These are phyloP conservation scores for Aspergillus incahuasiensis DNA, from an alignment of 495 filamentous ascomycete genomes.

Conservation along the genomic window DNA sequence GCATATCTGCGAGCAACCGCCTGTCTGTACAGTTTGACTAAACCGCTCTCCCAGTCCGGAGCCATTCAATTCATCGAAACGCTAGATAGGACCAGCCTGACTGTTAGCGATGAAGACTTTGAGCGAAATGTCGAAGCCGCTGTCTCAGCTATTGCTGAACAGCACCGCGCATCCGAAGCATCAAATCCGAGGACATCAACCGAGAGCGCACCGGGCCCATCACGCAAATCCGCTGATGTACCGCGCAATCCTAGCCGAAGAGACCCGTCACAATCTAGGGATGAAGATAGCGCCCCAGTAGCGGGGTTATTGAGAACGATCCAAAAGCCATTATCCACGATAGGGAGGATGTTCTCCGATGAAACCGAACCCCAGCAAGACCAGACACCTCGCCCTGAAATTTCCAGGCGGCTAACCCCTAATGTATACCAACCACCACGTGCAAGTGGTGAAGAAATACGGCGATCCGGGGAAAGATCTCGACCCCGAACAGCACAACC, in stretches of 20 bases:
- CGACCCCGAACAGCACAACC: slow-evolving; percentile 24
- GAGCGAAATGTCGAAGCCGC: slow-evolving; percentile 92
- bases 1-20: not conserved
- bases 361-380: slow-evolving; percentile 50
- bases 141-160: slow-evolving; percentile 93
- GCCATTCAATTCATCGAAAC: slow-evolving; percentile 96
- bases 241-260: slow-evolving; percentile 47
- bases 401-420: slow-evolving; percentile 56
- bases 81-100: slow-evolving; percentile 87
- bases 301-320: slow-evolving; percentile 85
- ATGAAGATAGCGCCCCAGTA: slow-evolving; percentile 73
- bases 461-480: slow-evolving; percentile 45
- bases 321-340: slow-evolving; percentile 84
- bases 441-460: slow-evolving; percentile 35
- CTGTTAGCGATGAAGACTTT: slow-evolving; percentile 91
- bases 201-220: slow-evolving; percentile 32
- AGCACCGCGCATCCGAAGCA: slow-evolving; percentile 56
- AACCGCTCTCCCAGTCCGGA: slow-evolving; percentile 60
- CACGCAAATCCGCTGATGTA: slow-evolving; percentile 52
- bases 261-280: slow-evolving; percentile 39
- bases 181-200: slow-evolving; percentile 54
- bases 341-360: slow-evolving; percentile 96
- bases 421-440: slow-evolving; percentile 49
- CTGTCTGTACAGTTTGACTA: not conserved
- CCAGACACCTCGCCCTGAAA: slow-evolving; percentile 41